phyloP scores from a whole-genome alignment of 225 moss, liverwort and hornwort genomes.

The Asterella californica region DNA sequence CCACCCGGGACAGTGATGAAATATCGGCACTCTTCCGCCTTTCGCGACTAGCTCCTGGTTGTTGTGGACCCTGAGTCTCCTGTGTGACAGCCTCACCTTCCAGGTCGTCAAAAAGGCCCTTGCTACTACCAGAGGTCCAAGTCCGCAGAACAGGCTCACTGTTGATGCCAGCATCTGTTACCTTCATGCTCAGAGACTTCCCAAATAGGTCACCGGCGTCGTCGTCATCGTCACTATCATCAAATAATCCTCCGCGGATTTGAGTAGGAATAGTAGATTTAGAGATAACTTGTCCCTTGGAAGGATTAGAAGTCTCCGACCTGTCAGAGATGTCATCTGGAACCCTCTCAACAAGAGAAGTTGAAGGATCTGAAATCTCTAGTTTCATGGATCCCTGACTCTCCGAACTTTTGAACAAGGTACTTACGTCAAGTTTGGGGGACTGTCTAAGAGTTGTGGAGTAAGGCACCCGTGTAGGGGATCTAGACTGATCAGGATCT shows the following conservation, averaged over 20 bases:
- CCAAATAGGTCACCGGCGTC: conserved; percentile 38
- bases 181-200: conserved; percentile 25
- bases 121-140: conserved; percentile 42
- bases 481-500: not conserved
- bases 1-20: not conserved
- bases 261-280: conserved; percentile 14
- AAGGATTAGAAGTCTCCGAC: conserved; percentile 24
- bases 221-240: conserved; percentile 60
- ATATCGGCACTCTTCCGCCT: not conserved
- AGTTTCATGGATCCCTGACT: conserved; percentile 9
- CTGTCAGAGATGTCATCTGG: not conserved
- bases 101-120: conserved; percentile 57
- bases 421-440: not conserved
- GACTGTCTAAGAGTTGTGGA: conserved; percentile 1
- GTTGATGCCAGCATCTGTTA: conserved; percentile 25
- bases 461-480: not conserved
- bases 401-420: not conserved
- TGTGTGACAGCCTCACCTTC: conserved; percentile 34
- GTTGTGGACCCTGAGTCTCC: conserved; percentile 13
- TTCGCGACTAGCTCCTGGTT: conserved; percentile 17
- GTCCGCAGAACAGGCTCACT: conserved; percentile 35
- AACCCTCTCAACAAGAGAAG: not conserved
- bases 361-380: conserved; percentile 3
- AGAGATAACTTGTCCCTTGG: conserved; percentile 19
- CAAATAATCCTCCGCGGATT: conserved; percentile 77